Conservation (phyloP, 805 yeast genomes). For the Ogataea allantospora region DNA sequence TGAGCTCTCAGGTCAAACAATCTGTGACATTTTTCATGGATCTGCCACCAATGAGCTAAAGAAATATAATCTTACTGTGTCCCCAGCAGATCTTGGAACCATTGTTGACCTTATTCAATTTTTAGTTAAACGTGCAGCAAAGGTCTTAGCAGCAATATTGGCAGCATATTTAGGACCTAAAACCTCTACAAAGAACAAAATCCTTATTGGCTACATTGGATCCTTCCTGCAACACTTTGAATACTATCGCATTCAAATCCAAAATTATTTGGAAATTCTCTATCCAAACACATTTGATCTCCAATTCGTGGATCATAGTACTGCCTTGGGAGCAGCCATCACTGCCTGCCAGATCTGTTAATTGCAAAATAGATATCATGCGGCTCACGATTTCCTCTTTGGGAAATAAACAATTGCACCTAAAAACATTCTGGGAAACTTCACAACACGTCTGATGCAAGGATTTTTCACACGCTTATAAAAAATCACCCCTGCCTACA, state of each 20-base stretch:
- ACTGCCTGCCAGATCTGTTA: conserved; percentile 4
- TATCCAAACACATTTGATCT: conserved; percentile 2
- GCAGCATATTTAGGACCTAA: conserved; percentile 31
- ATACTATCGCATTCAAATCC: conserved; percentile 36
- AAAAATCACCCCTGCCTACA: not conserved
- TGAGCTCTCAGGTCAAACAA: conserved; percentile 36
- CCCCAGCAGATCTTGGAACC: not conserved
- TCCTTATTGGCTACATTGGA: conserved; percentile 47
- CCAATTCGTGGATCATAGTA: conserved; percentile 10
- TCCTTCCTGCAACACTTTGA: conserved; percentile 47
- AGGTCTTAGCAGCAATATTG: conserved; percentile 41
- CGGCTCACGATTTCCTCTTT: conserved; percentile 2
- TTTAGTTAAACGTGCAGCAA: conserved; percentile 46
- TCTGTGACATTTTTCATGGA: conserved; percentile 39
- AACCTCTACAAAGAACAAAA: not conserved
- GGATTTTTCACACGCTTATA: conserved; percentile 1
- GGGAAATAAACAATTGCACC: conserved; percentile 1
- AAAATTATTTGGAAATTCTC: conserved; percentile 19
- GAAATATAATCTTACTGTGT: not conserved
- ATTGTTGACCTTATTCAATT: conserved; percentile 30
- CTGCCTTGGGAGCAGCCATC: conserved; percentile 19
- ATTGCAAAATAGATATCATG: conserved; percentile 2
- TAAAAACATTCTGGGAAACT: conserved; percentile 6
- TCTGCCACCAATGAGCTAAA: not conserved
- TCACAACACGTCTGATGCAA: conserved; percentile 10